Percentiles rank a stretch among this genome's conserved stretches.
Conservation (phyloP, 108 stramenopile species). For the Nitzschia sp. region DNA sequence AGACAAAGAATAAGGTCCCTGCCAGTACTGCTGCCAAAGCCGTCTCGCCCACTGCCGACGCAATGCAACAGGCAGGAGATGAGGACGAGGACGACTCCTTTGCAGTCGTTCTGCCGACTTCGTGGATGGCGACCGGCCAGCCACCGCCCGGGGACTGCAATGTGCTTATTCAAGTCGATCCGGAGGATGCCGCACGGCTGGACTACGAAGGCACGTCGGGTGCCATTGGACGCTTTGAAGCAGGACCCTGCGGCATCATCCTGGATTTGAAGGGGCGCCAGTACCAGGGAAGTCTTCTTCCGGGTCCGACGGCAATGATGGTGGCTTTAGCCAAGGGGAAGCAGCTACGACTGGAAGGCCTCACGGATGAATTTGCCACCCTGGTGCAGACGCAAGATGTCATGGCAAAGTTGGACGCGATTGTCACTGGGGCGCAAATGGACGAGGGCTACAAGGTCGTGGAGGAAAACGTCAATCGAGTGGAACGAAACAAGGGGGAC, state of each 20-base stretch:
- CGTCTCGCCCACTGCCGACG: background rate
- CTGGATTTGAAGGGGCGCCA: conserved; percentile 80
- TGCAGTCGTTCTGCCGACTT: conserved; percentile 34
- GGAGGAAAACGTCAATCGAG: conserved; percentile 50
- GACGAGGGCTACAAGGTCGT: conserved; percentile 49
- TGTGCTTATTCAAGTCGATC: conserved; percentile 65
- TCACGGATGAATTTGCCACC: conserved; percentile 78
- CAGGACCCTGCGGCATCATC: conserved; percentile 40
- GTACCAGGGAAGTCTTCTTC: conserved; percentile 71
- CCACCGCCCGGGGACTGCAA: conserved; percentile 46
- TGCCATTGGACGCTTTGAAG: conserved; percentile 83
- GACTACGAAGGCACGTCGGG: conserved; percentile 75
- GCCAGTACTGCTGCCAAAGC: background rate
- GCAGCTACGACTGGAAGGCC: conserved; percentile 59
- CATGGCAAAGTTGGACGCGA: conserved; percentile 72
- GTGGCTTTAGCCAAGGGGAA: conserved; percentile 31
- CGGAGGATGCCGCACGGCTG: conserved; percentile 50
- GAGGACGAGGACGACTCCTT: conserved; percentile 26
- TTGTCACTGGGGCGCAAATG: conserved; percentile 49
- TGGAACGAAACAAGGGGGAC: conserved; percentile 5
- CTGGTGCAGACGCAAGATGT: conserved; percentile 54
- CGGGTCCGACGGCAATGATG: conserved; percentile 76
- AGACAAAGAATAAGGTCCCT: background rate
- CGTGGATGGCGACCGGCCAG: background rate
- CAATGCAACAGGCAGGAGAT: background rate